phyloP scores from a whole-genome alignment of 495 filamentous ascomycete genomes.

The Xanthoparmelia taractica region DNA sequence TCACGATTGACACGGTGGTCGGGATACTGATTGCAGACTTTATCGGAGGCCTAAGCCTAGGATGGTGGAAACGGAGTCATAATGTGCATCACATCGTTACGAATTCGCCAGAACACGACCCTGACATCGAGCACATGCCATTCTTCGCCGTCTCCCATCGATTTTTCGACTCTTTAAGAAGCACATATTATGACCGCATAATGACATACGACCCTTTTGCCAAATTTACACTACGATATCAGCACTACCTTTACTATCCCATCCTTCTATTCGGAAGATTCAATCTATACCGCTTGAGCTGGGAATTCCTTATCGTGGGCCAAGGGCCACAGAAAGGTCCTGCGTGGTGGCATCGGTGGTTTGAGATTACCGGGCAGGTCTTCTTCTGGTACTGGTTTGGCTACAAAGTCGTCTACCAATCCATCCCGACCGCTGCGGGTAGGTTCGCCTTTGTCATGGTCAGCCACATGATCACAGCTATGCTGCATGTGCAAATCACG shows the following conservation, averaged over 20 bases:
- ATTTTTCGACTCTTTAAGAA: constrained; percentile 66
- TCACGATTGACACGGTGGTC: constrained; percentile 71
- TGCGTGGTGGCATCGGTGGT: constrained; percentile 82
- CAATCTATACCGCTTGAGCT: constrained; percentile 82
- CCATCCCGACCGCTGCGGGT: constrained; percentile 60
- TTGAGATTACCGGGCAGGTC: constrained; percentile 71
- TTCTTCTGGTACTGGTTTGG: constrained; percentile 97
- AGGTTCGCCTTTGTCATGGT: constrained; percentile 73
- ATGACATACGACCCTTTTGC: constrained; percentile 79
- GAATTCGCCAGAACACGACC: constrained; percentile 93
- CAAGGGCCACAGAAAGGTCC: constrained; percentile 72
- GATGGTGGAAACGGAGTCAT: constrained; percentile 97
- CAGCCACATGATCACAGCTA: constrained; percentile 79
- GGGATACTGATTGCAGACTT: constrained; percentile 90
- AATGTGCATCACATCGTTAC: constrained; percentile 98
- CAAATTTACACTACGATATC: constrained; percentile 61
- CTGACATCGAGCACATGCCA: constrained; percentile 93
- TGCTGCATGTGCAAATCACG: constrained; percentile 91
- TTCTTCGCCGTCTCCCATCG: constrained; percentile 90
- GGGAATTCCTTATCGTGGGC: constrained; percentile 68
- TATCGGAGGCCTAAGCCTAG: constrained; percentile 78
- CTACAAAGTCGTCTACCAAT: constrained; percentile 71
- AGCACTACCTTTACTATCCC: constrained; percentile 83
- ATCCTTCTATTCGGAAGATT: constrained; percentile 80
- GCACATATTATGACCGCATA: constrained; percentile 80